A percentile compares a stretch with the other conserved stretches of the same genome.
These are phyloP conservation scores for Marasmius sp. DNA, from an alignment of 1,284 basidiomycete species.

Conservation along the genomic window DNA sequence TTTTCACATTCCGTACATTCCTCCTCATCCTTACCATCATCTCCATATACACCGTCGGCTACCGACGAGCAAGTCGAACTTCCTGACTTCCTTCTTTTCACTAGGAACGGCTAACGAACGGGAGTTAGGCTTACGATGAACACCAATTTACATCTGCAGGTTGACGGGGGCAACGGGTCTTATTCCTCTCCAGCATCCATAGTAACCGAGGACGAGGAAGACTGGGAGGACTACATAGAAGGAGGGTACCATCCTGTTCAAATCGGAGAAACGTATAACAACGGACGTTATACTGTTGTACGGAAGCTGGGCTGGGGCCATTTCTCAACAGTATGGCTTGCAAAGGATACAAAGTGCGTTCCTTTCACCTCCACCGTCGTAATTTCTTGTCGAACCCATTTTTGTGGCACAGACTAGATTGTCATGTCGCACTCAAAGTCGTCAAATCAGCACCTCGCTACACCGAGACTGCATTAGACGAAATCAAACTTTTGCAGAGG, in stretches of 20 bases:
- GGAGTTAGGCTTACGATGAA: not conserved
- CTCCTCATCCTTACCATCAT: too few species aligned
- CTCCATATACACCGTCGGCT: too few species aligned
- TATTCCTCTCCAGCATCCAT: constrained; percentile 53
- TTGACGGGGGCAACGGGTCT: constrained; percentile 33
- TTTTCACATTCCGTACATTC: too few species aligned
- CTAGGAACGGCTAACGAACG: not conserved
- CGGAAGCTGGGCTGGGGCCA: constrained; percentile 98
- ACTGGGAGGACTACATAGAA: constrained; percentile 83
- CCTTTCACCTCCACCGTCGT: constrained; percentile 12
- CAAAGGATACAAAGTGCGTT: constrained; percentile 81
- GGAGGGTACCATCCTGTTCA: constrained; percentile 96
- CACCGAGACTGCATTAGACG: constrained; percentile 97
- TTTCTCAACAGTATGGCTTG: constrained; percentile 94
- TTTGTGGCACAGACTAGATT: constrained; percentile 66
- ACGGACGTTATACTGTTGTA: constrained; percentile 88
- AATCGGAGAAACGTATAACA: constrained; percentile 91
- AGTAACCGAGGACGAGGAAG: constrained; percentile 80
- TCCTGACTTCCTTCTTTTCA: too few species aligned
- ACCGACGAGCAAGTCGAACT: too few species aligned
- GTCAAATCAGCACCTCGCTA: constrained; percentile 98
- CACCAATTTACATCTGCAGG: not conserved
- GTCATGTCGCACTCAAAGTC: constrained; percentile 98
- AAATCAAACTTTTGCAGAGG: constrained; percentile 96
- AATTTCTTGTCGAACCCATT: constrained; percentile 6